Base-by-base conservation (phyloP, 768 basidiomycete species). In the Tubosaeta brunneosetosa region DNA sequence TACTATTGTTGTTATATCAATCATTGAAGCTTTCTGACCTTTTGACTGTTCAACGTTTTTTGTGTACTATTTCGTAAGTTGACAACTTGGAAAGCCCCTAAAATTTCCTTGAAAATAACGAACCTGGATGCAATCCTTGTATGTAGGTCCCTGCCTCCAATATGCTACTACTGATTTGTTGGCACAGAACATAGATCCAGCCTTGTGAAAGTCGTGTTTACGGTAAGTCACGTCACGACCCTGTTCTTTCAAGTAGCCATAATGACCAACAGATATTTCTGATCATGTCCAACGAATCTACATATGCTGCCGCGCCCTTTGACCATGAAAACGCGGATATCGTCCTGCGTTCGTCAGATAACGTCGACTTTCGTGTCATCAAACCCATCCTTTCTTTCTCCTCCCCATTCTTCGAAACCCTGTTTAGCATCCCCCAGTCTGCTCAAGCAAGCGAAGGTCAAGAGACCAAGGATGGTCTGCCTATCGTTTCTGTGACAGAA, bases 311-410 rank as follows among this genome's bases (percentile, higher is more conserved):
- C 10, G 22, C 55, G 2, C 65, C 66, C 1, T 67, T 66, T 14
- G 51, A 61, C 44, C 61, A 69, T 32, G 36, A 47, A 12, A 56
- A 63, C 31, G 56, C 50, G 4, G 58, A 66, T 27, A 26, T 68
- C 33, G 59, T 67, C 26, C 32, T 68, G 10, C 66, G 57, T 6
- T 63, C 64, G 17, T 61, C 58, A 6, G 66, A 69, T 55, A 55
- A 58, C 8, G 45, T 69, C 34, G 61, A 74, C 47, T 61, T 73
- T 44, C 61, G 57, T 10, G 47, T 69, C 12, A 69, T 72, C 57
- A 71, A 59, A 16, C 52, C 61, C 7, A 64, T 73, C 37, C 67
- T 73, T n/a, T 60, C 63, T 14, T 60, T 71, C n/a, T 61, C 71
- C 0, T 74, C 73, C 11, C 61, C 68, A 0, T 61, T 68, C 54